Evolutionary conservation across 192 early-diverging fungal genomes (phyloP).

Genomic region (Coemansia sp.): DNA sequence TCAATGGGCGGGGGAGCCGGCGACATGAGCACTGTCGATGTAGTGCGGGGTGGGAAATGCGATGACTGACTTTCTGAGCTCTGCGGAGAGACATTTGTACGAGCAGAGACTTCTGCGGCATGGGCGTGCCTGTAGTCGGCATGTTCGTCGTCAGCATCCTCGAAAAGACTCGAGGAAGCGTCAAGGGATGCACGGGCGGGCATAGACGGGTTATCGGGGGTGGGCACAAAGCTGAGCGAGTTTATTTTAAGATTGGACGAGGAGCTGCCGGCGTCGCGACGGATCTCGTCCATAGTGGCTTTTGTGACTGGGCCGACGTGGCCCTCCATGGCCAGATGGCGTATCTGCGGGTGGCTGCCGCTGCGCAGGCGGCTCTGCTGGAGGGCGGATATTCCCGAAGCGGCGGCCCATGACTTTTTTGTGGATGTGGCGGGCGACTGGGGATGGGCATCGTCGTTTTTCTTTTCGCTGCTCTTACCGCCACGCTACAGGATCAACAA

Average conservation of each 20-base stretch:
- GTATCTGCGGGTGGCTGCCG: conserved; percentile 49
- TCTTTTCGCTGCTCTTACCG: conserved; percentile 31
- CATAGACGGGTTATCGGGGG: neutral
- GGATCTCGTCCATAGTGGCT: conserved; percentile 53
- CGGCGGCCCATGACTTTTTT: conserved; percentile 31
- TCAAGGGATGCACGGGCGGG: neutral
- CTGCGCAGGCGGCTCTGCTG: conserved; percentile 34
- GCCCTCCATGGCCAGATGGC: conserved; percentile 51
- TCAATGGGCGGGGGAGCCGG: conserved; percentile 24
- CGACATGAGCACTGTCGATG: conserved; percentile 25
- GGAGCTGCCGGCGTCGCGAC: conserved; percentile 38
- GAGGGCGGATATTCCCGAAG: conserved; percentile 23
- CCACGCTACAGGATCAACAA: conserved; percentile 26
- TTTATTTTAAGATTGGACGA: conserved; percentile 44
- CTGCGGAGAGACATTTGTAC: neutral
- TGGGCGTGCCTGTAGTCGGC: neutral
- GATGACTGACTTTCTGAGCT: conserved; percentile 4
- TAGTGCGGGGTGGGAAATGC: conserved; percentile 45
- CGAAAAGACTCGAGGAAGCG: neutral
- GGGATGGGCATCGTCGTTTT: conserved; percentile 20
- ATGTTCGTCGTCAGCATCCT: neutral
- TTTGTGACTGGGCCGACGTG: conserved; percentile 44
- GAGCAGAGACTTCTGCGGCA: neutral
- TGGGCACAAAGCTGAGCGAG: conserved; percentile 17
- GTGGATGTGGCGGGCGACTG: conserved; percentile 12